Percentiles rank a stretch among this genome's conserved stretches.
Evolutionary conservation across 129 eudicot species (phyloP).

Genomic region (Apium graveolens): DNA sequence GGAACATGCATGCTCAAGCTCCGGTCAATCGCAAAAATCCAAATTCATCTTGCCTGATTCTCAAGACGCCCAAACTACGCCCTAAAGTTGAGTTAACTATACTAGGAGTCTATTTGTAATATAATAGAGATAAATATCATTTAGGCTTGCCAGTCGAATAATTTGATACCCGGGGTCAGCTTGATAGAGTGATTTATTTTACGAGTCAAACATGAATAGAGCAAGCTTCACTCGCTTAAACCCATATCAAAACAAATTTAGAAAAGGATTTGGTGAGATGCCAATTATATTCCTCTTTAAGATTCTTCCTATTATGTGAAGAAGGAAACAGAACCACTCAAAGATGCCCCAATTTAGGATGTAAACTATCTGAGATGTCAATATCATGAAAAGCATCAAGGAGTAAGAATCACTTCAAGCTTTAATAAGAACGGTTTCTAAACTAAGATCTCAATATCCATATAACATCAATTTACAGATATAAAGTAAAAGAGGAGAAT

Average conservation of each 20-base stretch:
- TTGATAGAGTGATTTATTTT: not conserved
- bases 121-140: too few relatives aligned
- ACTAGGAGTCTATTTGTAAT: not conserved
- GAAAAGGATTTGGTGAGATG: not conserved
- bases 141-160: not conserved
- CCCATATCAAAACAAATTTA: not conserved
- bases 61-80: not conserved
- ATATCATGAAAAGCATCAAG: not conserved
- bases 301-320: not conserved
- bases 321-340: not conserved
- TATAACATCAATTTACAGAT: constrained; percentile 14
- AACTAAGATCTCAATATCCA: not conserved
- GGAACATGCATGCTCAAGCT: not conserved
- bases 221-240: not conserved
- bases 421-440: not conserved
- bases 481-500: constrained; percentile 5
- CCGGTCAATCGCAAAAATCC: not conserved
- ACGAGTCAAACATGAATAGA: not conserved
- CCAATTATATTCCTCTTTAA: not conserved
- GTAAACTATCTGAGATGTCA: not conserved
- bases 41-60: not conserved
- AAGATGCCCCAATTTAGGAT: not conserved
- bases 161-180: not conserved
- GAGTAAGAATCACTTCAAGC: not conserved
- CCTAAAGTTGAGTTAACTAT: not conserved